Evolutionary conservation across 176 grass and related monocot species (phyloP).

Genomic region (Puccinellia tenuiflora): DNA sequence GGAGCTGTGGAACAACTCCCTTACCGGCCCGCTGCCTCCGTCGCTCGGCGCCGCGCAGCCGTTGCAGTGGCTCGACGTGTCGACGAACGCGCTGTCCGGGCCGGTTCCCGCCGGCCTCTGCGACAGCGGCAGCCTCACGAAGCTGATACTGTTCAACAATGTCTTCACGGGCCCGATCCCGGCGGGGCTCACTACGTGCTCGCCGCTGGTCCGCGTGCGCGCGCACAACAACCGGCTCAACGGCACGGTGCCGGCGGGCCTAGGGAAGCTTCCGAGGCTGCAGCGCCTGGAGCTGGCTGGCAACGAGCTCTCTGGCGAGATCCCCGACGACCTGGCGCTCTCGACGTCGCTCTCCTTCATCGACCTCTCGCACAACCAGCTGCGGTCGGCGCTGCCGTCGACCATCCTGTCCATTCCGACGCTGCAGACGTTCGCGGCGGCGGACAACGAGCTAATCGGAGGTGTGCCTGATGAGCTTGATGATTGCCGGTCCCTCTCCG

Average conservation of each 20-base stretch:
- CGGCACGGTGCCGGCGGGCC: constrained; percentile 60
- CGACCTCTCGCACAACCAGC: constrained; percentile 84
- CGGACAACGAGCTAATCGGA: constrained; percentile 78
- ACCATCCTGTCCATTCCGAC: constrained; percentile 63
- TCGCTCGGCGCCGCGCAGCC: constrained; percentile 62
- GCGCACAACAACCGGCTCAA: constrained; percentile 86
- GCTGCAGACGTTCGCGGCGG: constrained; percentile 73
- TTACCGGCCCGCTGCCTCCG: constrained; percentile 64
- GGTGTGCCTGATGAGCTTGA: constrained; percentile 69
- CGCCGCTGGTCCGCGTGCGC: constrained; percentile 68
- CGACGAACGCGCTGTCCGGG: constrained; percentile 76
- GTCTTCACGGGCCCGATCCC: constrained; percentile 78
- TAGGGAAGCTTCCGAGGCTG: constrained; percentile 55
- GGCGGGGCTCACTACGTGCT: constrained; percentile 50
- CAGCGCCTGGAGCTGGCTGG: constrained; percentile 77
- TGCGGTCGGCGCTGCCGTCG: constrained; percentile 59
- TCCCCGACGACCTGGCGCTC: constrained; percentile 62
- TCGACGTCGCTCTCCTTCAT: constrained; percentile 90
- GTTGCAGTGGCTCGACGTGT: constrained; percentile 87
- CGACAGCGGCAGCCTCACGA: constrained; percentile 69
- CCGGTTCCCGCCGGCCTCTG: constrained; percentile 65
- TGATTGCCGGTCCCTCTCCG: constrained; percentile 60
- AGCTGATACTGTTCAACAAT: constrained; percentile 97
- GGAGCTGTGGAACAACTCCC: constrained; percentile 97
- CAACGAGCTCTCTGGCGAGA: constrained; percentile 75